phyloP scores from a whole-genome alignment of 345 rosid species.

The Syzygium jambos region DNA sequence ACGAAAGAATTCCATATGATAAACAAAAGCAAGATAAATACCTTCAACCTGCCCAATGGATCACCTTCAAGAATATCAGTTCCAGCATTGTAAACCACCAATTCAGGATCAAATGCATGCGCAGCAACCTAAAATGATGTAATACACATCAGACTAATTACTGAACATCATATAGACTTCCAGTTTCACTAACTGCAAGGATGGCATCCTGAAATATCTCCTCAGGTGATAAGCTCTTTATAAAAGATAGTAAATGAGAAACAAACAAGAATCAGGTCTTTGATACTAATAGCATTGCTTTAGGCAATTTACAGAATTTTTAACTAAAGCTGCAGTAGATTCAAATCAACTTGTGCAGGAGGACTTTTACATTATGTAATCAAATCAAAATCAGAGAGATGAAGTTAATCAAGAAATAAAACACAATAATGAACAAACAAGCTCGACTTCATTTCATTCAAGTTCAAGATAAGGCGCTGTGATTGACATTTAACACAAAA shows the following conservation, averaged over 20 bases:
- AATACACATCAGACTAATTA: neutral
- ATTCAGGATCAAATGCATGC: conserved; percentile 55
- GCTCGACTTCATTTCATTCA: neutral
- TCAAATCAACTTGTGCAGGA: neutral
- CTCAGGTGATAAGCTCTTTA: neutral
- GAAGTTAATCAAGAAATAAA: neutral
- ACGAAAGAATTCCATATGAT: neutral
- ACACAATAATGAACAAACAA: neutral
- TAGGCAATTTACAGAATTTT: neutral
- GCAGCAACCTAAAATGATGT: conserved; percentile 52
- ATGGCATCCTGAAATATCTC: neutral
- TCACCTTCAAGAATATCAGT: conserved; percentile 96
- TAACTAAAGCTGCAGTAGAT: neutral
- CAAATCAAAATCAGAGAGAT: neutral
- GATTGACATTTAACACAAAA: neutral
- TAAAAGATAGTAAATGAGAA: neutral
- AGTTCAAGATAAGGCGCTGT: neutral
- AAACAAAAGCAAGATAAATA: conserved; percentile 1
- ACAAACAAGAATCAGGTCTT: neutral
- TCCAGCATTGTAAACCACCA: conserved; percentile 89
- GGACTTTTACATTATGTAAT: neutral
- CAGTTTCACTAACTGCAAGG: neutral
- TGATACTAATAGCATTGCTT: neutral
- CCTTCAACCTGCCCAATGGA: conserved; percentile 87
- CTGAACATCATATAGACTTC: neutral